Base-by-base conservation (phyloP, 2,329 filamentous ascomycete genomes). In the Exophiala sp. region DNA sequence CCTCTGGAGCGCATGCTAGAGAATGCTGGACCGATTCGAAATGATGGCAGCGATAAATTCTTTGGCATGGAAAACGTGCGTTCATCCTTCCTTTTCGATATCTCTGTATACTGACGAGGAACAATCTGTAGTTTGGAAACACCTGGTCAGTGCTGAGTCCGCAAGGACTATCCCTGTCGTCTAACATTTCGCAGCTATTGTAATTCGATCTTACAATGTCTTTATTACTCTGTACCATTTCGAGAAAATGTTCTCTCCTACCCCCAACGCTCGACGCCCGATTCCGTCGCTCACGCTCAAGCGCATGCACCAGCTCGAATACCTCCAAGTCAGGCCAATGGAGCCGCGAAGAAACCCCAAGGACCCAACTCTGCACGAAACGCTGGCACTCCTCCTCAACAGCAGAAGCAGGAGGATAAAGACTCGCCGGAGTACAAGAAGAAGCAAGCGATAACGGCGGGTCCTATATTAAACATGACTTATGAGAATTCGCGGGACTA, bases 381-480 rank as follows among this genome's bases (percentile, higher is more conserved):
- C 62, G 58, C 66, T 52, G 58, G 65, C 47, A 55, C 55, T 34
- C 54, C 66, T 36, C 52, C 59, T 12, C 78, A 78, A 35, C 79
- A 78, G 32, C 78, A 74, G 54, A 86, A 91, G 63, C 88, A 89
- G 7, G 94, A 97, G 70, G 94, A 97, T 67, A 96, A 91, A 70
- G 91, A 97, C 66, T 91, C 91, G 1, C 90, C 92, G 0, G 94
- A 99, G 72, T 96, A 94, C 74, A 96, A 96, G 75, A 99, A 99
- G 78, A 96, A 96, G 74, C 85, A 94, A 69, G 91, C 91, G 14
- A 85, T 97, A 77, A 79, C 91, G 56, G 87, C 87, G 40, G 90
- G 94, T 0, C 94, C 94, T 0, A 86, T 96, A 35, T 72, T 97
- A 52, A 89, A 95, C 65, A 82, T 97, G 71, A 84, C 86, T 46